Percentiles rank a stretch among this genome's conserved stretches.
Evolutionary conservation across 2,329 filamentous ascomycete species (phyloP).

Genomic region (Talaromyces verruculosus): DNA sequence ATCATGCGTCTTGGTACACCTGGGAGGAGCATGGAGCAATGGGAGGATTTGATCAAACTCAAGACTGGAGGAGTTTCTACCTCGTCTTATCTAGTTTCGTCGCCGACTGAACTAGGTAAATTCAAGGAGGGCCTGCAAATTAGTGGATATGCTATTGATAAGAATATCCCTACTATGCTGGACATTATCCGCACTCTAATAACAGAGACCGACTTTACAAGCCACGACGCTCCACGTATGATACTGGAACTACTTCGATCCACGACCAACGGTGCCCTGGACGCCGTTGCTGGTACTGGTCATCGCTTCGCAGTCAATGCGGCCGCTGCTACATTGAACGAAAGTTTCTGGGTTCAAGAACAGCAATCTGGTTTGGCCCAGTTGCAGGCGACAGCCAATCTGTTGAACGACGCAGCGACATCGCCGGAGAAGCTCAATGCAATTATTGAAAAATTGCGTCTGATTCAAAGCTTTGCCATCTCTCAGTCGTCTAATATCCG

Average conservation of each 20-base stretch:
- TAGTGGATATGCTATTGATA: slow-evolving; percentile 82
- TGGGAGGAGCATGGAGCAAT: slow-evolving; percentile 83
- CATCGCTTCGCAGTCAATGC: slow-evolving; percentile 83
- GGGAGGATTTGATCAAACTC: slow-evolving; percentile 93
- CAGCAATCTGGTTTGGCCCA: slow-evolving; percentile 90
- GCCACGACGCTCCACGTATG: slow-evolving; percentile 74
- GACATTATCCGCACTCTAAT: slow-evolving; percentile 78
- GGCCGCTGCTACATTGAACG: slow-evolving; percentile 76
- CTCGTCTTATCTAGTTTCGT: slow-evolving; percentile 78
- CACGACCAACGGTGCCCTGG: slow-evolving; percentile 83
- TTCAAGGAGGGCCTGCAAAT: slow-evolving; percentile 81
- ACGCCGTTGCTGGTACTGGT: slow-evolving; percentile 85
- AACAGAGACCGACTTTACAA: slow-evolving; percentile 85
- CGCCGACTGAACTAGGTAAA: slow-evolving; percentile 67
- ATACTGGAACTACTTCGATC: slow-evolving; percentile 84
- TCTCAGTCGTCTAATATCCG: slow-evolving; percentile 67
- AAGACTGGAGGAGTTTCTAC: slow-evolving; percentile 90
- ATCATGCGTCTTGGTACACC: slow-evolving; percentile 92
- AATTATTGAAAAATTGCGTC: slow-evolving; percentile 78
- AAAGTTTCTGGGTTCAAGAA: slow-evolving; percentile 70
- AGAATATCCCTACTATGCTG: slow-evolving; percentile 88
- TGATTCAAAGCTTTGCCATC: slow-evolving; percentile 77
- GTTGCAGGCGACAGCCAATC: slow-evolving; percentile 75
- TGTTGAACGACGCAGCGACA: slow-evolving; percentile 67
- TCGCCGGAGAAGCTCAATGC: slow-evolving; percentile 69